Base-by-base conservation (phyloP, 2,329 filamentous ascomycete genomes). In the Zelopaecilomyces penicillatus region DNA sequence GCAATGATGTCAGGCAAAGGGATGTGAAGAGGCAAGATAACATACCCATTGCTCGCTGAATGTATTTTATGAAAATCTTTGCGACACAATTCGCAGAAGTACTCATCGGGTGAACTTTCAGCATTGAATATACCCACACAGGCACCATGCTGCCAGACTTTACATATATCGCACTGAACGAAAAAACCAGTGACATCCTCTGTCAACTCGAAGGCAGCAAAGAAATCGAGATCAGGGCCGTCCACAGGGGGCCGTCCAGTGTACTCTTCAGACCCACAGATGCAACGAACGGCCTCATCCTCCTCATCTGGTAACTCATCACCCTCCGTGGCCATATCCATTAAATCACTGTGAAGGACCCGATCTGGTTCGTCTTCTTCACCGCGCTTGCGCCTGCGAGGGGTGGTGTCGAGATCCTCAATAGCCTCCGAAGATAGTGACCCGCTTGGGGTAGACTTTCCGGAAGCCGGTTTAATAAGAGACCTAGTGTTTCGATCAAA, bases 141-240 rank as follows among this genome's bases (percentile, higher is more conserved):
- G 49, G 90, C 91, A 57, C 93, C 93, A 63, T 98, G 93, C 65
- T 98, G 93, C 93, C 91, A 98, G 51, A 97, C 93, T 63, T 95
- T 94, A 73, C 93, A 98, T 52, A 87, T 75, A 67, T 97, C 93
- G 76, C 93, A 98, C 71, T 97, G 91, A 54, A 98, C 90, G 67
- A 96, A 98, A 66, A 97, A 85, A 42, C 90, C 91, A 37, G 91
- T 93, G 53, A 91, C 76, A 53, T 97, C 91, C 58, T 95, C 89
- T 30, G 82, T 80, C 51, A 87, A 73, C 51, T 82, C 69, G 68
- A 81, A 68, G 63, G 74, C 65, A 64, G 75, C 66, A 68, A 80
- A 68, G 62, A 75, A 66, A 56, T 81, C 73, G 51, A 72, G 63
- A 57, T 80, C 72, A 58, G 73, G 72, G 47, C 77, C 73, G 52